These are phyloP conservation scores for Solanum tacnaense DNA, from an alignment of 257 asterid genomes.

Conservation along the genomic window DNA sequence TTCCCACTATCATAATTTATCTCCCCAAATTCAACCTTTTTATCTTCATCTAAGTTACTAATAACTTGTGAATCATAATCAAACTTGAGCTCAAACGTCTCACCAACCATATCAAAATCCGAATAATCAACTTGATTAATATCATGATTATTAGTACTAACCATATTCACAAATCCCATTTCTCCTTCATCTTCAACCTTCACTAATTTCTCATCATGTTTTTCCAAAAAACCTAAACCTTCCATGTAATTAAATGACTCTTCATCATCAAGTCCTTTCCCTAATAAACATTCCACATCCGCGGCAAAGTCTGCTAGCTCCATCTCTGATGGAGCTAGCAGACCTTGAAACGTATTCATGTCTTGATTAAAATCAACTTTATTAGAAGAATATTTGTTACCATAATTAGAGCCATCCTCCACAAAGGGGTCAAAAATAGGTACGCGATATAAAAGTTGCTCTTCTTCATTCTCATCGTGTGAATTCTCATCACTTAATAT, in stretches of 20 bases:
- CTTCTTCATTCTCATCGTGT: slow-evolving; percentile 50
- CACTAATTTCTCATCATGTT: slow-evolving; percentile 11
- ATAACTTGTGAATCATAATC: slow-evolving; percentile 34
- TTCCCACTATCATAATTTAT: neutral
- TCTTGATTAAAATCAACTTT: neutral
- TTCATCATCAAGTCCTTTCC: slow-evolving; percentile 55
- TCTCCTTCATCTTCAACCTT: slow-evolving; percentile 42
- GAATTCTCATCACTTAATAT: slow-evolving; percentile 44
- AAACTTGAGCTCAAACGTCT: slow-evolving; percentile 24
- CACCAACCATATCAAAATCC: slow-evolving; percentile 20
- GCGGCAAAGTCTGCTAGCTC: slow-evolving; percentile 80
- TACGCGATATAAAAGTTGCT: slow-evolving; percentile 58
- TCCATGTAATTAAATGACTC: slow-evolving; percentile 48
- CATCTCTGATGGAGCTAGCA: slow-evolving; percentile 44
- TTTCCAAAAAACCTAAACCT: slow-evolving; percentile 36
- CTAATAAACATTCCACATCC: slow-evolving; percentile 60
- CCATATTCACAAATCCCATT: neutral
- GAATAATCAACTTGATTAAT: neutral
- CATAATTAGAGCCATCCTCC: slow-evolving; percentile 30
- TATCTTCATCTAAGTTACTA: neutral
- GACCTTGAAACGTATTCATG: slow-evolving; percentile 21
- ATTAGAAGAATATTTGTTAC: neutral
- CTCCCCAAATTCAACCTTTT: neutral
- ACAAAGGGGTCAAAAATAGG: slow-evolving; percentile 54
- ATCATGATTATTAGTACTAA: neutral